Percentiles rank a stretch among this genome's conserved stretches.
These are phyloP conservation scores for Geotrichum bryndzae DNA, from an alignment of 1,139 yeast genomes.

Conservation along the genomic window DNA sequence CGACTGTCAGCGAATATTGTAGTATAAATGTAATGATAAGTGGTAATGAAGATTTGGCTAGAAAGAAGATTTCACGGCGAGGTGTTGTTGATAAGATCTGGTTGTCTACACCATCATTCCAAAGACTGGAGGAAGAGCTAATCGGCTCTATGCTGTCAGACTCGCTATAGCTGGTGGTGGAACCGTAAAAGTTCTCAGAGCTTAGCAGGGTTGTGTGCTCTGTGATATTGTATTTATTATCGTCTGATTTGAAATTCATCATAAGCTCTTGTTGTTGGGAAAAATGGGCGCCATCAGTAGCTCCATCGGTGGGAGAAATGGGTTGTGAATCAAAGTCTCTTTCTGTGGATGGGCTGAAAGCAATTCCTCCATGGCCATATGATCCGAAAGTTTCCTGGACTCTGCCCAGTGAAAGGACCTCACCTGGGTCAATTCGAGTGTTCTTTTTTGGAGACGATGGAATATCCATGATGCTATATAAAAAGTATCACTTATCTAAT, in stretches of 20 bases:
- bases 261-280: too few relatives aligned
- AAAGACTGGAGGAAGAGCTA: too few relatives aligned
- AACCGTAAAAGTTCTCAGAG: too few relatives aligned
- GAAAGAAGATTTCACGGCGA: conserved; percentile 47
- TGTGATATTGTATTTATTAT: not conserved
- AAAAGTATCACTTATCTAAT: too few relatives aligned
- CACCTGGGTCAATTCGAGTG: too few relatives aligned
- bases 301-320: not conserved
- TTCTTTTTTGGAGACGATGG: too few relatives aligned
- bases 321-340: not conserved
- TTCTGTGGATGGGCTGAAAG: conserved; percentile 19
- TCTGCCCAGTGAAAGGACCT: conserved; percentile 1
- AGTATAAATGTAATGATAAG: conserved; percentile 74
- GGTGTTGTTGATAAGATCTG: conserved; percentile 45
- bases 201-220: too few relatives aligned
- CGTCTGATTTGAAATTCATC: not conserved
- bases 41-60: conserved; percentile 43
- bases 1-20: conserved; percentile 78
- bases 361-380: conserved; percentile 28
- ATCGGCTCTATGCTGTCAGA: not conserved
- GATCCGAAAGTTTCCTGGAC: conserved; percentile 25
- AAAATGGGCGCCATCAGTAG: not conserved
- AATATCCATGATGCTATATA: too few relatives aligned
- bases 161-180: not conserved
- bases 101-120: not conserved